Evolutionary conservation across 1,139 yeast species (phyloP).

Genomic region (Chernovozyma sophiae-reginae): DNA sequence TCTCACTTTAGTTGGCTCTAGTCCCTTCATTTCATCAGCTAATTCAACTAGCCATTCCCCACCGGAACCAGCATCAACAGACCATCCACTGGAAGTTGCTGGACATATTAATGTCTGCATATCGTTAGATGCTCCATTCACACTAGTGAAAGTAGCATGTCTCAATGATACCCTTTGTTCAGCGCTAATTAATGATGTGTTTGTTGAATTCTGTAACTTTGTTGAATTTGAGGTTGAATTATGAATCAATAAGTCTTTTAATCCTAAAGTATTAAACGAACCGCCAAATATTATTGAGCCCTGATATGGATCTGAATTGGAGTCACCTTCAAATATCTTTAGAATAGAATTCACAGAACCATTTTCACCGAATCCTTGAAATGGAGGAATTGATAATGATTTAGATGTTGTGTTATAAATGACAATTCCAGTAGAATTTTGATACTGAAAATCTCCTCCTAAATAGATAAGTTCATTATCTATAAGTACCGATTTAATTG

Average conservation of each 20-base stretch:
- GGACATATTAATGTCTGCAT: conserved; percentile 59
- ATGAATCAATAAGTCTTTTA: conserved; percentile 40
- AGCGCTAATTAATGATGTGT: conserved; percentile 43
- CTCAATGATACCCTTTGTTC: conserved; percentile 67
- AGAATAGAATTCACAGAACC: conserved; percentile 65
- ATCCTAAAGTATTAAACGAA: conserved; percentile 58
- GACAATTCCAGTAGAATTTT: conserved; percentile 59
- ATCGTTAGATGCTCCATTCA: conserved; percentile 39
- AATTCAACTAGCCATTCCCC: conserved; percentile 69
- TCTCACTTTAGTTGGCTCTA: conserved; percentile 71
- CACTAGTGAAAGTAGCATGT: conserved; percentile 56
- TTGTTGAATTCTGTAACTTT: conserved; percentile 24
- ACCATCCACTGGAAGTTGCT: conserved; percentile 49
- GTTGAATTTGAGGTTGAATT: conserved; percentile 23
- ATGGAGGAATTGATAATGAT: conserved; percentile 50
- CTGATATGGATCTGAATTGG: conserved; percentile 13
- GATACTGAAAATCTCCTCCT: conserved; percentile 72
- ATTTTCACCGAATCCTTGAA: conserved; percentile 70
- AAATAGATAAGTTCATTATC: conserved; percentile 56
- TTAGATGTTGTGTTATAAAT: conserved; percentile 53
- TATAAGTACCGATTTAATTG: conserved; percentile 46
- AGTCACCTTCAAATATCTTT: conserved; percentile 40
- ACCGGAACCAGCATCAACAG: conserved; percentile 43
- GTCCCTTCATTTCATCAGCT: conserved; percentile 48
- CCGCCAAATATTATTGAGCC: conserved; percentile 79